Evolutionary conservation across 108 stramenopile species (phyloP).

Genomic region (Pseudonitzschia delicatissima): DNA sequence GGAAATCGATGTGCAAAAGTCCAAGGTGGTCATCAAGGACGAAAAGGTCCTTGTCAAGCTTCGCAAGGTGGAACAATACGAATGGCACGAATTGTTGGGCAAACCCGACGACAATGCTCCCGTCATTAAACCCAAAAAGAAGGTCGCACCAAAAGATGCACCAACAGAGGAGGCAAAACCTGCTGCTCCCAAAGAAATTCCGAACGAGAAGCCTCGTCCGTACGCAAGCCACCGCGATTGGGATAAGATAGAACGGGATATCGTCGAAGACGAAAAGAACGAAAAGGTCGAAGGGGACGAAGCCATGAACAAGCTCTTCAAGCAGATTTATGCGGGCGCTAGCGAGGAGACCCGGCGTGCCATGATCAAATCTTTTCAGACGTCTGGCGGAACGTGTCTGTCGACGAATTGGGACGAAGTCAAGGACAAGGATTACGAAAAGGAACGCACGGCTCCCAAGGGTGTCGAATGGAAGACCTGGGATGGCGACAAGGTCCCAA

Average conservation of each 20-base stretch:
- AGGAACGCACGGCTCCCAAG: slow-evolving; percentile 91
- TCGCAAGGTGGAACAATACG: slow-evolving; percentile 57
- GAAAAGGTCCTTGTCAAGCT: slow-evolving; percentile 85
- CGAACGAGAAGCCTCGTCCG: slow-evolving; percentile 41
- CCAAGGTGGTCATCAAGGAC: slow-evolving; percentile 60
- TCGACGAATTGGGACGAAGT: slow-evolving; percentile 99
- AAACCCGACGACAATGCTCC: slow-evolving; percentile 17
- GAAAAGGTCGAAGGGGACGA: slow-evolving; percentile 97
- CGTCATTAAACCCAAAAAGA: not conserved
- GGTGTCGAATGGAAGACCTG: slow-evolving; percentile 88
- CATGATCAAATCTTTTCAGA: slow-evolving; percentile 98
- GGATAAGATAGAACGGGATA: slow-evolving; percentile 77
- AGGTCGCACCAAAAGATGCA: not conserved
- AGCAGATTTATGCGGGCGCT: slow-evolving; percentile 91
- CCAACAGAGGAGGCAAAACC: not conserved
- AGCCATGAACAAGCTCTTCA: slow-evolving; percentile 95
- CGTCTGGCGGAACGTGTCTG: slow-evolving; percentile 94
- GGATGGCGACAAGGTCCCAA: slow-evolving; percentile 49
- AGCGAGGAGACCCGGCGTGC: slow-evolving; percentile 88
- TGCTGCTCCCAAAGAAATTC: slow-evolving; percentile 16
- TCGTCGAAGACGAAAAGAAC: slow-evolving; percentile 81
- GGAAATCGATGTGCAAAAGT: slow-evolving; percentile 55
- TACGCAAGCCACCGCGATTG: slow-evolving; percentile 87
- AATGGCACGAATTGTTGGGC: slow-evolving; percentile 80
- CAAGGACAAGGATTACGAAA: slow-evolving; percentile 94